These are phyloP conservation scores for Byssoonygena ceratinophila DNA, from an alignment of 2,329 filamentous ascomycete species.

Conservation along the genomic window DNA sequence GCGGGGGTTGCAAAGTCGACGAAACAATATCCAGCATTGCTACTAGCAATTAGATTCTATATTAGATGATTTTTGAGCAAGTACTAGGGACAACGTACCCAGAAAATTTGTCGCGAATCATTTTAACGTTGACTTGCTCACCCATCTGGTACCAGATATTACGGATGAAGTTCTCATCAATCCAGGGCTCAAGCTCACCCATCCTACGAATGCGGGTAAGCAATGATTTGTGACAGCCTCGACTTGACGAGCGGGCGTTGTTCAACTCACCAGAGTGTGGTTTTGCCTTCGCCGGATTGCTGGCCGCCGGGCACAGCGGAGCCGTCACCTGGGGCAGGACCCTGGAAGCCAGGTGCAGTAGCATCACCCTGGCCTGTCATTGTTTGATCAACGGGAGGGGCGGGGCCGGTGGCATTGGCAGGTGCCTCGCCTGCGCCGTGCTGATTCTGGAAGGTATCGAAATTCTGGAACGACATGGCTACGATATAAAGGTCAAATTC, in stretches of 20 bases:
- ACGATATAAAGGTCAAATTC: slow-evolving; percentile 2
- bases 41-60: slow-evolving; percentile 36
- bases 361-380: slow-evolving; percentile 51
- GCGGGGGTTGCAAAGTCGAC: slow-evolving; percentile 80
- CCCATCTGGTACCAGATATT: slow-evolving; percentile 88
- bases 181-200: slow-evolving; percentile 98
- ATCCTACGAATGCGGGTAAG: slow-evolving; percentile 53
- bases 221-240: background rate
- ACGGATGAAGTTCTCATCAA: slow-evolving; percentile 97
- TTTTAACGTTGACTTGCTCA: slow-evolving; percentile 95
- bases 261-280: slow-evolving; percentile 44
- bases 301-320: slow-evolving; percentile 38
- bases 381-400: slow-evolving; percentile 42
- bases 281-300: slow-evolving; percentile 45
- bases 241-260: background rate
- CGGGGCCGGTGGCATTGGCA: slow-evolving; percentile 37
- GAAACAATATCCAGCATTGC: slow-evolving; percentile 97
- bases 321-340: slow-evolving; percentile 36
- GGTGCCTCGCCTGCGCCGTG: slow-evolving; percentile 46
- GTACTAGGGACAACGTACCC: slow-evolving; percentile 51
- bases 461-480: slow-evolving; percentile 57
- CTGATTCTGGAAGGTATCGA: slow-evolving; percentile 54
- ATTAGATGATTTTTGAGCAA: background rate
- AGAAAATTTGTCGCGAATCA: slow-evolving; percentile 98
- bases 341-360: slow-evolving; percentile 42